Conservation (phyloP, 306 rosid genomes). For the Acacia melanoxylon region DNA sequence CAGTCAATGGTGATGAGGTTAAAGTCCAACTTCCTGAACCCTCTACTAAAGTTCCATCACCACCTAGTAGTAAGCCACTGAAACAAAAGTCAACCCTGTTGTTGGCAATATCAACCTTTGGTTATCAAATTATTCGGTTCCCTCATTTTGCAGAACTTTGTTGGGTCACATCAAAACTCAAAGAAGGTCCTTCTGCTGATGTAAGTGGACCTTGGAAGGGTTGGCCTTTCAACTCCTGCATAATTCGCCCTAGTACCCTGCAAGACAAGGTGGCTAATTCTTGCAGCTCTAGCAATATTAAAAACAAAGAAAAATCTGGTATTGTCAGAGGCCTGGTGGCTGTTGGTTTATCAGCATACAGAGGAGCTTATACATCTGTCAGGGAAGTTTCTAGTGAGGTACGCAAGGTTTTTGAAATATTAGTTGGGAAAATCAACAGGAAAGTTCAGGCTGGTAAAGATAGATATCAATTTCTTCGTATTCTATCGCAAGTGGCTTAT, state of each 20-base stretch:
- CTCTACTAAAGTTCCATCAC: constrained; percentile 44
- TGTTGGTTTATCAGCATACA: constrained; percentile 88
- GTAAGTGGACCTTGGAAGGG: constrained; percentile 95
- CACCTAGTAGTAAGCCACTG: constrained; percentile 51
- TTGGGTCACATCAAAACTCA: constrained; percentile 92
- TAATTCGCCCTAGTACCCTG: constrained; percentile 61
- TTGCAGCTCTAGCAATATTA: constrained; percentile 46
- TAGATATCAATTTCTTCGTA: constrained; percentile 71
- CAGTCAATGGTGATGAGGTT: constrained; percentile 29
- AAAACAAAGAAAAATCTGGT: constrained; percentile 66
- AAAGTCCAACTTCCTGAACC: constrained; percentile 44
- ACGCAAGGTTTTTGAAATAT: constrained; percentile 78
- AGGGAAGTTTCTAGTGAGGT: constrained; percentile 78
- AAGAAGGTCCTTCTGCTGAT: constrained; percentile 88
- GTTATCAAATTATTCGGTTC: constrained; percentile 83
- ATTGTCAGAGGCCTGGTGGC: constrained; percentile 82
- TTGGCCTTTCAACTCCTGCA: constrained; percentile 97
- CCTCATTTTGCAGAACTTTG: constrained; percentile 98
- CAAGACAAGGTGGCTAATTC: constrained; percentile 50
- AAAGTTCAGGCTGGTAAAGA: constrained; percentile 82
- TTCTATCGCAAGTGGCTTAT: constrained; percentile 92
- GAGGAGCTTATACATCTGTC: constrained; percentile 76
- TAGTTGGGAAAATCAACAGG: constrained; percentile 59
- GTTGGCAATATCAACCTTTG: constrained; percentile 81
- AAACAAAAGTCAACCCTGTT: constrained; percentile 75